Evolutionary conservation across 78 protist genomes (phyloP), one percentile per base, ranked within the genome.

Genomic region (Capsaspora owczarzaki): DNA sequence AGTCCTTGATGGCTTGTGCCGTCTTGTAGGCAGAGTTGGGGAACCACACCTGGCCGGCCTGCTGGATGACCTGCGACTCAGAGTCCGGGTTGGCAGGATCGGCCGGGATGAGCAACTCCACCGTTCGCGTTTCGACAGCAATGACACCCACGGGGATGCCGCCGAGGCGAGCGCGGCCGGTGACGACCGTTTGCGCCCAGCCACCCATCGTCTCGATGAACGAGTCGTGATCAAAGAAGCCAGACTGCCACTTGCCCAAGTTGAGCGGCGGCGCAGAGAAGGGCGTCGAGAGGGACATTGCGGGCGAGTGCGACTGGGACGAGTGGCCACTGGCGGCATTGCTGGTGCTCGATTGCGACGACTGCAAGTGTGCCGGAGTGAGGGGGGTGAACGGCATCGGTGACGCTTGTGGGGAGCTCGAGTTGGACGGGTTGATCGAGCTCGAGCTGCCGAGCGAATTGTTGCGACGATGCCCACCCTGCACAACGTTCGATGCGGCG

Each of bases 21-120:
- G 99, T 96, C 83, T 96, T 96, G 93, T 29, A 93, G 4, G 97
- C 93, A 19, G 91, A 81, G 87, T 96, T 96, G 12, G 99, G 99
- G 87, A 74, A 96, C 99, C 99, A 95, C 78, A 96, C 96, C 91
- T 92, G 93, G 20, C 69, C 97, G 5, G 98, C 96, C 84, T 95
- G 94, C 46, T 84, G 69, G 43, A 72, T 61, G 38, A 84, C 82
- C 22, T 72, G 72, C 61, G 86, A 91, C 37, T 79, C 46, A 14
- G 93, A 88, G 25, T 77, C 83, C 43, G 91, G 91, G 85, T 92
- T 89, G 68, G 99, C 99, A 0, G 99, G 98, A 47, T 97, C 99
- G 1, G 89, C 99, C 82, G 29, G 97, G 90, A 46, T 85, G 88
- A 19, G 90, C 94, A 14, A 63, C 69, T 90, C 92, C 53, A 89